Conservation (phyloP, 345 rosid genomes). For the Ailanthus altissimus region DNA sequence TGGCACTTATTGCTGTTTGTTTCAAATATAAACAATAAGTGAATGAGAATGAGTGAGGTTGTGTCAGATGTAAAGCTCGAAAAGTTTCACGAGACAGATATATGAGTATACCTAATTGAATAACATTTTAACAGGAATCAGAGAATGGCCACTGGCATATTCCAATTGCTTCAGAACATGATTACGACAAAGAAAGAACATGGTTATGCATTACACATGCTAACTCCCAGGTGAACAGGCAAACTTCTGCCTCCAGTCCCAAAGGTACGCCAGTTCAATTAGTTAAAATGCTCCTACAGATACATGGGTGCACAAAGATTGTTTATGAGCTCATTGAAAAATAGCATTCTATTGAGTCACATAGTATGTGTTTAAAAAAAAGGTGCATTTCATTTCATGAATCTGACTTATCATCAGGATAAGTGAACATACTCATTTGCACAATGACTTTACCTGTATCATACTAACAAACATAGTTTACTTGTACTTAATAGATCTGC, state of each 20-base stretch:
- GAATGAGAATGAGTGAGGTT: not conserved
- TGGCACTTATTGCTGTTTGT: conserved; percentile 1
- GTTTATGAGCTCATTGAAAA: not conserved
- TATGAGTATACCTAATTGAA: not conserved
- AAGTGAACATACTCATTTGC: not conserved
- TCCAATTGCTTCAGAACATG: conserved; percentile 49
- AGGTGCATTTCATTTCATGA: not conserved
- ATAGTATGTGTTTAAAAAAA: not conserved
- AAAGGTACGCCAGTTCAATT: conserved; percentile 42
- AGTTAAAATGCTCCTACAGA: conserved; percentile 1
- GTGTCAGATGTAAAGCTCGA: not conserved
- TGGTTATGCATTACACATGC: conserved; percentile 63
- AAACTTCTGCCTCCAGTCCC: conserved; percentile 21
- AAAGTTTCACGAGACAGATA: not conserved
- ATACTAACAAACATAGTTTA: not conserved
- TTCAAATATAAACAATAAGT: not conserved
- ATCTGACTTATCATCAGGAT: not conserved
- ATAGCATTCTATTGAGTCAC: not conserved
- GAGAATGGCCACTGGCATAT: conserved; percentile 74
- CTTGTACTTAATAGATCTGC: conserved; percentile 28
- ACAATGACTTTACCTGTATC: conserved; percentile 4
- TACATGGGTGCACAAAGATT: not conserved
- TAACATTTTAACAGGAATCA: conserved; percentile 52
- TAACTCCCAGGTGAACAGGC: conserved; percentile 12
- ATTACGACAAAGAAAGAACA: conserved; percentile 38